Percentiles rank a stretch among this genome's conserved stretches.
These are phyloP conservation scores for Lentinula sp. DNA, from an alignment of 768 basidiomycete species.

Conservation along the genomic window DNA sequence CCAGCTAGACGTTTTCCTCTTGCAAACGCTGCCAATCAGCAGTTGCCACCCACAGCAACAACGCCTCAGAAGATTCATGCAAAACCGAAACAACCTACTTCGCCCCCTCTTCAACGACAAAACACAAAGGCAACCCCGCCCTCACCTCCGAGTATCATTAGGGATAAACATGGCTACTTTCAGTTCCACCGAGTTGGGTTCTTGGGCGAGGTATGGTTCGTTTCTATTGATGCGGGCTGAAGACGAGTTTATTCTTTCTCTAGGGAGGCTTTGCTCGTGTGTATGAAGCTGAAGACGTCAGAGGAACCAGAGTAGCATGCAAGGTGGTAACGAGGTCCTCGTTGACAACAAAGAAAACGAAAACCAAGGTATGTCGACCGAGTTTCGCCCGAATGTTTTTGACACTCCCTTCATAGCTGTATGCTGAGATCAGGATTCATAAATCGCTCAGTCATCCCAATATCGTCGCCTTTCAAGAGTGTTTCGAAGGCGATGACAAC, in stretches of 20 bases:
- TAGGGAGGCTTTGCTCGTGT: conserved; percentile 95
- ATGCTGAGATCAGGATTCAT: conserved; percentile 98
- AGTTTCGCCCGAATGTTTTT: not conserved
- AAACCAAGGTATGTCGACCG: conserved; percentile 68
- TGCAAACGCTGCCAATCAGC: conserved; percentile 32
- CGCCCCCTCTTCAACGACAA: conserved; percentile 74
- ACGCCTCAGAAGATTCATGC: conserved; percentile 31
- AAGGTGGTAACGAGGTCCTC: conserved; percentile 94
- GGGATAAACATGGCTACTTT: conserved; percentile 50
- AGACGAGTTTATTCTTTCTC: not conserved
- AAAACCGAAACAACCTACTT: conserved; percentile 33
- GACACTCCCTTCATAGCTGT: conserved; percentile 53
- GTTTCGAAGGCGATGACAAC: conserved; percentile 92
- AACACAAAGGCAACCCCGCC: conserved; percentile 80
- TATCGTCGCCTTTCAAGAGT: conserved; percentile 87
- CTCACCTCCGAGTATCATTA: conserved; percentile 73
- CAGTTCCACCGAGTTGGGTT: conserved; percentile 74
- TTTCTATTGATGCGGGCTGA: not conserved
- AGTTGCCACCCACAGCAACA: conserved; percentile 20
- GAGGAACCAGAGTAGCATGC: conserved; percentile 68
- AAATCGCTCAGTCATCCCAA: conserved; percentile 87
- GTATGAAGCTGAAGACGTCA: conserved; percentile 81
- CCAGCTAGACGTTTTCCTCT: conserved; percentile 29
- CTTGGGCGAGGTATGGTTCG: conserved; percentile 73
- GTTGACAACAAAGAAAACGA: conserved; percentile 92